Conservation (phyloP, 2,329 filamentous ascomycete species). For the Ophiostoma sp. region DNA sequence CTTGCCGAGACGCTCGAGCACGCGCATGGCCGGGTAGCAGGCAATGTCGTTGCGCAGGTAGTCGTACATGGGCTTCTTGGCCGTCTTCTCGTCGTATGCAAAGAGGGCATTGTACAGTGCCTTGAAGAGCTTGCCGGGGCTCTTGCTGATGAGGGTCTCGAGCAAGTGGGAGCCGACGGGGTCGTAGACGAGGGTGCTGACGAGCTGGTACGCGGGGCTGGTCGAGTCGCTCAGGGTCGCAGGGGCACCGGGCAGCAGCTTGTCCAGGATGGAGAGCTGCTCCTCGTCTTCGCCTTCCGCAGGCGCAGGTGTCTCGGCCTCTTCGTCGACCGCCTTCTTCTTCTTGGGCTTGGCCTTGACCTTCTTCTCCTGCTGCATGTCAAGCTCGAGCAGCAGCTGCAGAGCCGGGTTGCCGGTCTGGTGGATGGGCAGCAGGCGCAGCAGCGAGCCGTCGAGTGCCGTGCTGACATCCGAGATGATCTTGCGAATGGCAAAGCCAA, state of each 20-base stretch:
- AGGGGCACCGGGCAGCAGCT: constrained; percentile 70
- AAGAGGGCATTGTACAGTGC: constrained; percentile 75
- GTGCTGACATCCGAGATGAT: constrained; percentile 73
- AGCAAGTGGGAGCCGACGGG: constrained; percentile 82
- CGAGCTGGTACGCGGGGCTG: constrained; percentile 68
- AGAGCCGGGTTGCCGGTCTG: constrained; percentile 87
- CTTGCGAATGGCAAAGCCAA: constrained; percentile 70
- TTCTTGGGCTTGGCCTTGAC: constrained; percentile 40
- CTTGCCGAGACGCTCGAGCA: constrained; percentile 77
- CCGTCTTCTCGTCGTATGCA: constrained; percentile 52
- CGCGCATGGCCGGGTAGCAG: constrained; percentile 76
- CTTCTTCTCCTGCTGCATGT: constrained; percentile 69
- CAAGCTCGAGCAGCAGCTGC: constrained; percentile 83
- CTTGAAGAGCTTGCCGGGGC: constrained; percentile 88
- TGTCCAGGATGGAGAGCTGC: constrained; percentile 56
- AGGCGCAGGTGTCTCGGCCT: constrained; percentile 1
- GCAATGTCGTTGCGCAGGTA: constrained; percentile 87
- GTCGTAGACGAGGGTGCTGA: constrained; percentile 85
- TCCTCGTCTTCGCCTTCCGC: constrained; percentile 24
- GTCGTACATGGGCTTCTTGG: constrained; percentile 52
- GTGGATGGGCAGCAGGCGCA: constrained; percentile 80
- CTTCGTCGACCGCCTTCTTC: constrained; percentile 30
- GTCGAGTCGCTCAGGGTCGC: constrained; percentile 65
- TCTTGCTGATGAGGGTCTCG: constrained; percentile 75
- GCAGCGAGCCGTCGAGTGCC: constrained; percentile 69